These are phyloP conservation scores for Posidonia australis DNA, from an alignment of 106 monocot genomes.

Conservation along the genomic window DNA sequence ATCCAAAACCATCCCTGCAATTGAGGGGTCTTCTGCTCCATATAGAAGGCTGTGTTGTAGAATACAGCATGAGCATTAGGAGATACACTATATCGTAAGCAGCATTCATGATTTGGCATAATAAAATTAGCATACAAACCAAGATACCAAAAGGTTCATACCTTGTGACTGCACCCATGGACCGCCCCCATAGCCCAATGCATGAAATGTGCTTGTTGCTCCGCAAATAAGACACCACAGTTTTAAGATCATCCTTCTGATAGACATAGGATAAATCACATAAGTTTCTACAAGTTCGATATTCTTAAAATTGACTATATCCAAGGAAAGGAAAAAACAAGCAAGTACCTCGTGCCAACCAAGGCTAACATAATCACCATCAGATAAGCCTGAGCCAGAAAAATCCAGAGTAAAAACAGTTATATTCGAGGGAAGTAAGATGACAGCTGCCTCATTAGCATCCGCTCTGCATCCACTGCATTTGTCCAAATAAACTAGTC, in stretches of 20 bases:
- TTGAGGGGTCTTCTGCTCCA: constrained; percentile 99
- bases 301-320: neutral
- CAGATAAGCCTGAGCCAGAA: constrained; percentile 72
- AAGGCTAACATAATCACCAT: constrained; percentile 78
- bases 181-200: constrained; percentile 96
- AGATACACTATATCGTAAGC: neutral
- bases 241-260: constrained; percentile 94
- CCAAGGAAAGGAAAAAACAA: neutral
- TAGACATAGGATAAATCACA: neutral
- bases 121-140: too few relatives aligned
- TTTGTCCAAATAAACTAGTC: neutral
- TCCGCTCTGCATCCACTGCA: constrained; percentile 82
- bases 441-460: constrained; percentile 77
- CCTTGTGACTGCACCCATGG: constrained; percentile 99
- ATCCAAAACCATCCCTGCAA: constrained; percentile 95
- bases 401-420: constrained; percentile 81
- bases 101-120: neutral
- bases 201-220: constrained; percentile 71
- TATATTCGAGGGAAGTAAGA: constrained; percentile 78
- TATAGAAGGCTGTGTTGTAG: constrained; percentile 72
- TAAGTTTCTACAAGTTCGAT: neutral
- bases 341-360: constrained; percentile 87
- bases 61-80: neutral
- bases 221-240: constrained; percentile 61
- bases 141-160: constrained; percentile 9